Percentiles rank a stretch among this genome's conserved stretches.
These are phyloP conservation scores for Mrakia hoshinonis DNA, from an alignment of 768 basidiomycete genomes.

Conservation along the genomic window DNA sequence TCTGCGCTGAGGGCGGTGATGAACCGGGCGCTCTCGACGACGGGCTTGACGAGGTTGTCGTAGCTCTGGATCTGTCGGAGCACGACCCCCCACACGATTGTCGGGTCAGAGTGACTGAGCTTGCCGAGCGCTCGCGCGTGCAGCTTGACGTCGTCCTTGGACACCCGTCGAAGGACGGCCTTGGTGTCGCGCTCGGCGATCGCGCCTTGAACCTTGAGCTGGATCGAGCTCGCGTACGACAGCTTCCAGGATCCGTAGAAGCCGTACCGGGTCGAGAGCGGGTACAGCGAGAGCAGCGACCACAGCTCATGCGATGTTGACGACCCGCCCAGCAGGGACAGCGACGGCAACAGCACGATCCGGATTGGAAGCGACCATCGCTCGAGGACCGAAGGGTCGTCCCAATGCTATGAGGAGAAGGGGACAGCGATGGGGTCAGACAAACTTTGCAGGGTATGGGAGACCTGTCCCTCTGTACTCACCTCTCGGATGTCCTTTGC, in stretches of 20 bases:
- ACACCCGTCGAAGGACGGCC: slow-evolving; percentile 73
- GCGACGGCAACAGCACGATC: slow-evolving; percentile 70
- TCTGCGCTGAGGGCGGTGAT: slow-evolving; percentile 91
- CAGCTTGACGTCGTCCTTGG: slow-evolving; percentile 59
- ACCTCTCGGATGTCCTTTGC: slow-evolving; percentile 40
- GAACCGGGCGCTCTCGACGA: slow-evolving; percentile 80
- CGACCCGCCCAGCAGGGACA: slow-evolving; percentile 75
- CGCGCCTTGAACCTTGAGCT: slow-evolving; percentile 53
- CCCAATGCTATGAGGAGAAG: neutral
- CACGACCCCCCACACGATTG: slow-evolving; percentile 77
- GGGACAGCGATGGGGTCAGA: neutral
- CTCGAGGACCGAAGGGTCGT: slow-evolving; percentile 31
- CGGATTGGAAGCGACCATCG: slow-evolving; percentile 74
- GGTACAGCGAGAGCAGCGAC: slow-evolving; percentile 73
- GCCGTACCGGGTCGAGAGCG: slow-evolving; percentile 70
- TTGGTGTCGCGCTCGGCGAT: slow-evolving; percentile 84
- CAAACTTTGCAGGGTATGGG: no score
- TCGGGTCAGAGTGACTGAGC: slow-evolving; percentile 86
- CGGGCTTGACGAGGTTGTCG: slow-evolving; percentile 80
- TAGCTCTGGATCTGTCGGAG: slow-evolving; percentile 94
- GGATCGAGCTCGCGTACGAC: slow-evolving; percentile 17
- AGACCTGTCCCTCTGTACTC: no score
- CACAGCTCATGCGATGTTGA: slow-evolving; percentile 87
- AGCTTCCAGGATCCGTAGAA: slow-evolving; percentile 93
- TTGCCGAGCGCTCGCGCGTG: slow-evolving; percentile 84